Base-by-base conservation (phyloP, 139 green algal genomes). In the Chlamydomonas asymmetrica region DNA sequence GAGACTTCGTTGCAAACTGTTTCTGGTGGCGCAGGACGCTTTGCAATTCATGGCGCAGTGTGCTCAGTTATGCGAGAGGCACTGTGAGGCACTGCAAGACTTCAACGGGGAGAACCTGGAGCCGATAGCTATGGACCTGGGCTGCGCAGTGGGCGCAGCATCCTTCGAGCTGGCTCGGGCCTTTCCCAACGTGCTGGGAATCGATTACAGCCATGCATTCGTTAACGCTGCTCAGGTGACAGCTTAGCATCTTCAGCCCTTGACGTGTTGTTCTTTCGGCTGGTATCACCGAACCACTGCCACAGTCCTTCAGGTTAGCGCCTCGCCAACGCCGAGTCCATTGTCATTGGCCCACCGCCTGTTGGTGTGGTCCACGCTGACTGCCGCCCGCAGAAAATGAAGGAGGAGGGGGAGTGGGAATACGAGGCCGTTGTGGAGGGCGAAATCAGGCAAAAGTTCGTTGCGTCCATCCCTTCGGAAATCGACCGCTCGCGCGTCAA, bases 91-190 rank as follows among this genome's bases (percentile, higher is more conserved):
- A 13, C 63, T 78, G 20, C 34, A 27, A 3, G 82, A 84, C 63
- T 80, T 80, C 79, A 84, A 74, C 18, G 80, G 75, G 1, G 75
- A 82, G 71, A 27, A 60, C 2, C 65, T 18, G 4, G 75, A 76
- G 18, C 43, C 75, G 0, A 20, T 72, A 23, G 92, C 88, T 0
- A 68, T 97, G 39, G 92, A 97, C 75, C 29, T 97, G 34, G 92
- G 92, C 34, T 97, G 92, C 65, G 85, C 85, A 5, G 89, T 94
- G n/a, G 92, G 92, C 37, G 88, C 86, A 20, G 83, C 80, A 8
- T 73, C 78, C 13, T 94, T 96, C 73, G 88, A 90, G 73, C 80
- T 96, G 59, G 84, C 91, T 0, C 64, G 83, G 8, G 62, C 71
- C 16, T 94, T 93, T 76, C 56, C 38, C 1, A 40, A 88, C n/a